These are phyloP conservation scores for Solanum appendiculatum DNA, from an alignment of 257 asterid genomes.

Conservation along the genomic window DNA sequence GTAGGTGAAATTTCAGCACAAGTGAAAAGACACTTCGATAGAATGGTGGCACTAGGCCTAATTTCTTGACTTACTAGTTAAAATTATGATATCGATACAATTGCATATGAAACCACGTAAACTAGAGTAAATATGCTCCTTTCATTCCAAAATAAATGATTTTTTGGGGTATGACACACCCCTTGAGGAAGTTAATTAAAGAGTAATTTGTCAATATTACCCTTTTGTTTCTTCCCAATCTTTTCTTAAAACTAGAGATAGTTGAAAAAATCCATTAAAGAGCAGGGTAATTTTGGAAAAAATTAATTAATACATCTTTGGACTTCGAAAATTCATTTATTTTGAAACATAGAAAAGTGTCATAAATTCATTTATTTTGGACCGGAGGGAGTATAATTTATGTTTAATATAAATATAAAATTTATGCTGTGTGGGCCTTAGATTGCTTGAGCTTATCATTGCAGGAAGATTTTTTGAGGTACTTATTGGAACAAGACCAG, in stretches of 20 bases:
- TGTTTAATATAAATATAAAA: not conserved
- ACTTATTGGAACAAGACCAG: slow-evolving; percentile 68
- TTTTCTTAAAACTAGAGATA: not conserved
- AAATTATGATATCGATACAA: not conserved
- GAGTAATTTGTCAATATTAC: not conserved
- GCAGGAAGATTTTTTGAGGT: slow-evolving; percentile 88
- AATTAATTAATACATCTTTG: not conserved
- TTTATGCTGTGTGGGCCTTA: not conserved
- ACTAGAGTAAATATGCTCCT: not conserved
- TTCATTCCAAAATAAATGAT: not conserved
- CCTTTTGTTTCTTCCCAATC: not conserved
- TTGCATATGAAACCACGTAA: not conserved
- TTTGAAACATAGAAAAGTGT: not conserved
- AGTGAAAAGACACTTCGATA: not conserved
- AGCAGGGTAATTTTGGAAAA: not conserved
- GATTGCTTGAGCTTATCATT: slow-evolving; percentile 10
- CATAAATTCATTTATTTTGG: not conserved
- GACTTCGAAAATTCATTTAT: not conserved
- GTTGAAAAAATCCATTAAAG: not conserved
- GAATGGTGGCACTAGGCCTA: not conserved
- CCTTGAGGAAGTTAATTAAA: not conserved
- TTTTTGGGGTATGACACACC: not conserved
- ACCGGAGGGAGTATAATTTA: not conserved
- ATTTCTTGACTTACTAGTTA: not conserved
- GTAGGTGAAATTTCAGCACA: not conserved